Base-by-base conservation (phyloP, 805 yeast genomes). In the Clavispora asparagi region DNA sequence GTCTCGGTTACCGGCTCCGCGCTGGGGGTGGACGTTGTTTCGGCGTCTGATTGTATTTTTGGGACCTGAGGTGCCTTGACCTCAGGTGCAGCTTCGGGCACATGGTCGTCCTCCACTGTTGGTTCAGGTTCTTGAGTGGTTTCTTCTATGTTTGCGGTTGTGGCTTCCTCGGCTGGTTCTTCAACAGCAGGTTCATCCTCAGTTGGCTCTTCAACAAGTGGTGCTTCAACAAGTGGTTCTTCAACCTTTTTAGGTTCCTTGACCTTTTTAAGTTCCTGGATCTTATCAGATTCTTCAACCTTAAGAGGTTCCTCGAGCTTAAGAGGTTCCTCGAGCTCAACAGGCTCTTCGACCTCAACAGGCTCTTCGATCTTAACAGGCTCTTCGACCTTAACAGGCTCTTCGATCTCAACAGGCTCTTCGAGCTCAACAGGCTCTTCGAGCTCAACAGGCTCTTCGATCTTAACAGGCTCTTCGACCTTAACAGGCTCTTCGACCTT, bases 351-450 rank as follows among this genome's bases (percentile, higher is more conserved):
- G 13, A 5, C 33, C 7, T 7, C 33, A n/a, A 13, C 26, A n/a
- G 37, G 23, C 7, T 14, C 23, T 17, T 33, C 37, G n/a, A 33
- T 19, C 38, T 30, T 30, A 9, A 40, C 27, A 12, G 36, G 29
- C 4, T 13, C 25, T 31, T 43, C 38, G 28, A 9, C 28, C 9
- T 36, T 8, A 14, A 37, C 6, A 16, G 10, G 11, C 38, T 43
- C 23, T 31, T 31, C 33, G 10, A n/a, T 26, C 28, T 42, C 51
- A n/a, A 44, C 47, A 2, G 40, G 40, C 25, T 43, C 51, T 19
- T 25, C 39, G 4, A 38, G 13, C 40, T 30, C 44, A 26, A 39
- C 41, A 7, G 47, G 48, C 12, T 43, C 51, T 16, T 33, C 36
- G 16, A 13, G 6, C 28, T 7, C 44, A 26, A 39, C 41, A 7